A percentile compares a stretch with the other conserved stretches of the same genome.
phyloP scores from a whole-genome alignment of 2,329 filamentous ascomycete genomes.

The Epichloe festucae region DNA sequence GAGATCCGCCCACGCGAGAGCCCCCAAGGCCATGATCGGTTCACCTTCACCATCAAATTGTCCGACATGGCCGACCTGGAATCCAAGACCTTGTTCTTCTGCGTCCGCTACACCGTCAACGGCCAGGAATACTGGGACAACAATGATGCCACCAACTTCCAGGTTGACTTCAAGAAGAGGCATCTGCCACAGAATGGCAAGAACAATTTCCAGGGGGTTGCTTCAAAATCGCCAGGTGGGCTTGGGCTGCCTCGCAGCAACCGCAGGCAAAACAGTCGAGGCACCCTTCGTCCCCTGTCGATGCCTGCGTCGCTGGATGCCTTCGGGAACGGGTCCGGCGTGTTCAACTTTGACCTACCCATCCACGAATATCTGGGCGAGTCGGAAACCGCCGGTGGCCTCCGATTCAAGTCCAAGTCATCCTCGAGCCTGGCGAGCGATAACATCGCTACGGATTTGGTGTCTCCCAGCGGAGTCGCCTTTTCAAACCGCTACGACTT shows the following conservation, averaged over 20 bases:
- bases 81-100: constrained; percentile 84
- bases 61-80: constrained; percentile 86
- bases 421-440: constrained; percentile 49
- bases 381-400: constrained; percentile 33
- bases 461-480: constrained; percentile 51
- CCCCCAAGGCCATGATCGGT: constrained; percentile 65
- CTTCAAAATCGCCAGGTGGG: constrained; percentile 36
- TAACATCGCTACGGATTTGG: constrained; percentile 37
- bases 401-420: constrained; percentile 63
- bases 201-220: constrained; percentile 38
- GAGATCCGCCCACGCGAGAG: constrained; percentile 58
- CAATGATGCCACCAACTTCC: constrained; percentile 77
- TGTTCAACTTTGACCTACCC: constrained; percentile 45
- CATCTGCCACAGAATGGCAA: constrained; percentile 48
- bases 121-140: constrained; percentile 93
- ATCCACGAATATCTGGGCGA: constrained; percentile 53
- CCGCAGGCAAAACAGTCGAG: constrained; percentile 30
- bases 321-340: constrained; percentile 48
- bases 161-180: constrained; percentile 85
- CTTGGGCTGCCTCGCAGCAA: constrained; percentile 57
- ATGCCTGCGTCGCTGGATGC: constrained; percentile 53
- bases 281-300: constrained; percentile 37
- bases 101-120: constrained; percentile 74
- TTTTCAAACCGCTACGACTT: constrained; percentile 96
- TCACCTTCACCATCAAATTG: constrained; percentile 88